Base-by-base conservation (phyloP, 2,329 filamentous ascomycete species). In the Tolypocladium tropicale region DNA sequence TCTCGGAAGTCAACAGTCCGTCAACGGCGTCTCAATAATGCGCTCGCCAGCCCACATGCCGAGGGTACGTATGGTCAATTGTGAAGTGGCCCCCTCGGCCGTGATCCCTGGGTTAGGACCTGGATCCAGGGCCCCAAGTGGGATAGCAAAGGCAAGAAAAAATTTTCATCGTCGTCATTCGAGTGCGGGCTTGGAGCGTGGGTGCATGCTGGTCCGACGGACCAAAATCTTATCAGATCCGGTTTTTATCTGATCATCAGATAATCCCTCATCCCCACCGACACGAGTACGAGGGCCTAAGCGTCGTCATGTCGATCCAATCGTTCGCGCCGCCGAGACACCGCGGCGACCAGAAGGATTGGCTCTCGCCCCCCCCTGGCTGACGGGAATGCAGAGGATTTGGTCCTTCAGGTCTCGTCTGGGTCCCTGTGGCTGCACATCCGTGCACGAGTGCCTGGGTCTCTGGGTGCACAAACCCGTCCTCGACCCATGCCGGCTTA, bases 211-310 rank as follows among this genome's bases (percentile, higher is more conserved):
- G 16, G 46, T 21, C 28, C 28, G 21, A 32, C 16, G 18, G 46
- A 10, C 28, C 28, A 50, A 33, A 30, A 72, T 73, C 68, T 73
- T 73, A 71, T 73, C 69, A 65, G 70, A 72, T 72, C 67, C 68
- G 51, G 53, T 63, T 67, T 76, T 78, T 78, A 79, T 79, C 77
- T 76, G 77, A 80, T 79, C 69, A 78, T 78, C 76, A 75, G 76
- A 78, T 78, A 76, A 73, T 70, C 68, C 68, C 72, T 73, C 72
- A 70, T 67, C 67, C 63, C 67, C 69, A 69, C 67, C 6, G 18
- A 4, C 10, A 25, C 36, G 12, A 49, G 5, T 16, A 43, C 39
- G 39, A 43, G 39, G n/a, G n/a, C n/a, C n/a, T 43, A 32, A 49
- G 18, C 46, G 46, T 21, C 25, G 12, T 32, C 16, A 18, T 12